Evolutionary conservation across 1,284 basidiomycete species (phyloP).

Genomic region (Leccinum angustisporum): DNA sequence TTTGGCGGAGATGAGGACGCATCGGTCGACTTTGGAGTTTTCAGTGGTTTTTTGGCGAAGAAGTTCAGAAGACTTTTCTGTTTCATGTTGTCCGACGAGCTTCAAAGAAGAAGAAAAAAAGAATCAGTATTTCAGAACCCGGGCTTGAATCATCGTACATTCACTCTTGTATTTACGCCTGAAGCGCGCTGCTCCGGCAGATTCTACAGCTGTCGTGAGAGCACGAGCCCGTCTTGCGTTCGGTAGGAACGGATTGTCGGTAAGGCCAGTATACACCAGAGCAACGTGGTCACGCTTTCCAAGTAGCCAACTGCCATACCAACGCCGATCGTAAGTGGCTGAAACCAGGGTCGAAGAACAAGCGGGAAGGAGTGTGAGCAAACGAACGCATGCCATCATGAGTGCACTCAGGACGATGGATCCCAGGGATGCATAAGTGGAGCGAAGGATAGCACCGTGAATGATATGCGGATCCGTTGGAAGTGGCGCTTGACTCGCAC

Average conservation of each 20-base stretch:
- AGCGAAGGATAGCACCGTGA: constrained; percentile 75
- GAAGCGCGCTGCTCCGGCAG: constrained; percentile 32
- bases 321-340: constrained; percentile 40
- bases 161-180: constrained; percentile 53
- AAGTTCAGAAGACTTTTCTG: constrained; percentile 75
- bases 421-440: constrained; percentile 80
- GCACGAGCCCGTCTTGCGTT: constrained; percentile 69
- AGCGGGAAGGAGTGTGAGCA: constrained; percentile 51
- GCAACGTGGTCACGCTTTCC: constrained; percentile 68
- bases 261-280: constrained; percentile 83
- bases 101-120: constrained; percentile 12
- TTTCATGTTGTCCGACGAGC: constrained; percentile 47
- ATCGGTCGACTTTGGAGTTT: constrained; percentile 23
- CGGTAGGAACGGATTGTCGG: constrained; percentile 81
- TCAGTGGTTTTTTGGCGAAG: constrained; percentile 50
- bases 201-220: constrained; percentile 50
- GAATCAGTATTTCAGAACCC: constrained; percentile 10
- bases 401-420: constrained; percentile 76
- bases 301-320: constrained; percentile 52
- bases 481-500: constrained; percentile 50
- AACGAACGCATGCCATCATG: constrained; percentile 69
- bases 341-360: constrained; percentile 40
- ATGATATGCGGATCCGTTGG: constrained; percentile 68
- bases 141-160: constrained; percentile 40
- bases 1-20: constrained; percentile 31